Evolutionary conservation across 2,329 filamentous ascomycete species (phyloP).

Genomic region (Phialophora verrucosa): DNA sequence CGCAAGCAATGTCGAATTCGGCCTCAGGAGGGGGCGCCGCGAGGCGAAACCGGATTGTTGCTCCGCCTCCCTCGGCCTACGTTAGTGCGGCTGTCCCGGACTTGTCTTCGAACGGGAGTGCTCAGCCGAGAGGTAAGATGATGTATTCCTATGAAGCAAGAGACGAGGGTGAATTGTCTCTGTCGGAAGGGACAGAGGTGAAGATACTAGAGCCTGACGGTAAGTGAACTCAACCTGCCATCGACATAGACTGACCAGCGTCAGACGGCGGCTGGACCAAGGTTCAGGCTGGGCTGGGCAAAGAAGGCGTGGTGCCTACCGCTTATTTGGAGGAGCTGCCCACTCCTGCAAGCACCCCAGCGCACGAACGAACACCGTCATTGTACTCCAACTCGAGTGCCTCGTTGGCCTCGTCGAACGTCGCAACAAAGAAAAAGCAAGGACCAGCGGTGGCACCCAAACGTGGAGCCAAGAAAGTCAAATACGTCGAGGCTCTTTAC

Average conservation of each 20-base stretch:
- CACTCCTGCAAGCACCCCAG: slow-evolving; percentile 44
- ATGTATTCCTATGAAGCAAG: slow-evolving; percentile 82
- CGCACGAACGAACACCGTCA: slow-evolving; percentile 66
- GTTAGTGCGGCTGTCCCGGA: slow-evolving; percentile 64
- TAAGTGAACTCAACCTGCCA: slow-evolving; percentile 56
- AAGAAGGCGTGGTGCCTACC: slow-evolving; percentile 85
- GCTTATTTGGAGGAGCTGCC: slow-evolving; percentile 76
- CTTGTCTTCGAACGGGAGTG: slow-evolving; percentile 48
- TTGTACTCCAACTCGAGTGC: slow-evolving; percentile 78
- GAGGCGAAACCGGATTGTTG: slow-evolving; percentile 75
- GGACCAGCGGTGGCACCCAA: slow-evolving; percentile 89
- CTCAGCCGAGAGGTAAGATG: slow-evolving; percentile 80
- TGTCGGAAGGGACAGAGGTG: slow-evolving; percentile 79
- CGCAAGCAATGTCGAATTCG: slow-evolving; percentile 44
- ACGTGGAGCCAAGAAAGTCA: slow-evolving; percentile 89
- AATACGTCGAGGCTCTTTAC: slow-evolving; percentile 91
- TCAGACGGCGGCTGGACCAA: slow-evolving; percentile 93
- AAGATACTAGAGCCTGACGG: slow-evolving; percentile 83
- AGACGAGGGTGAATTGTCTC: slow-evolving; percentile 79
- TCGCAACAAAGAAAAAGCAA: slow-evolving; percentile 71
- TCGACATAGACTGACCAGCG: slow-evolving; percentile 13
- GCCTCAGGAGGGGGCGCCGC: slow-evolving; percentile 37
- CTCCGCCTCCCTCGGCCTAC: slow-evolving; percentile 84
- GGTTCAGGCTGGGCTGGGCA: slow-evolving; percentile 70
- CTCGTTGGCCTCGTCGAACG: slow-evolving; percentile 64